Percentiles rank a stretch among this genome's conserved stretches.
phyloP scores from a whole-genome alignment of 441 rosid genomes.

The Pelargonium citronellum region DNA sequence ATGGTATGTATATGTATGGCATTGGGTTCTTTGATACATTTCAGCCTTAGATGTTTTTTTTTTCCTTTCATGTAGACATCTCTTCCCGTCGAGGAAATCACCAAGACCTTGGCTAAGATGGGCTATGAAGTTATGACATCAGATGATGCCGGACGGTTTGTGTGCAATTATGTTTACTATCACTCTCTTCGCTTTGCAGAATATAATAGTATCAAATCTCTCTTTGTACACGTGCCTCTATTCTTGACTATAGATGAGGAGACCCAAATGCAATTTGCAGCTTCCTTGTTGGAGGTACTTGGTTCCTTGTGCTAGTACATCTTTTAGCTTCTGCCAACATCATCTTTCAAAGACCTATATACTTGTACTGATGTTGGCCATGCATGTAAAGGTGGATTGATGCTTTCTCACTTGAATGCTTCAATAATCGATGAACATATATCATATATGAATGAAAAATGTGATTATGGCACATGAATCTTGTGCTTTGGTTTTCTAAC shows the following conservation, averaged over 20 bases:
- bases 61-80: conserved; percentile 45
- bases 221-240: conserved; percentile 91
- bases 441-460: conserved; percentile 27
- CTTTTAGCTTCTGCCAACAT: conserved; percentile 19
- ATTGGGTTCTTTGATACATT: not conserved
- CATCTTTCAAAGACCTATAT: conserved; percentile 5
- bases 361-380: conserved; percentile 9
- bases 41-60: not conserved
- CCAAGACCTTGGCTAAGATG: conserved; percentile 51
- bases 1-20: no score
- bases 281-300: conserved; percentile 85
- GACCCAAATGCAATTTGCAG: conserved; percentile 78
- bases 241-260: conserved; percentile 78
- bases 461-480: conserved; percentile 22
- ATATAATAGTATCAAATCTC: conserved; percentile 60
- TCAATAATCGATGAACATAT: conserved; percentile 30
- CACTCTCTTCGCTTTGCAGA: conserved; percentile 92
- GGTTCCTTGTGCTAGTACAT: conserved; percentile 50
- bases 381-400: conserved; percentile 21
- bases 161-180: conserved; percentile 91
- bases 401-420: conserved; percentile 24
- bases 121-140: conserved; percentile 76
- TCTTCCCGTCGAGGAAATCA: conserved; percentile 65
- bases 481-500: conserved; percentile 19
- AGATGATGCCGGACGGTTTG: conserved; percentile 90